Conservation (phyloP, 176 grass and related monocot genomes). For the Oryza meyeriana region DNA sequence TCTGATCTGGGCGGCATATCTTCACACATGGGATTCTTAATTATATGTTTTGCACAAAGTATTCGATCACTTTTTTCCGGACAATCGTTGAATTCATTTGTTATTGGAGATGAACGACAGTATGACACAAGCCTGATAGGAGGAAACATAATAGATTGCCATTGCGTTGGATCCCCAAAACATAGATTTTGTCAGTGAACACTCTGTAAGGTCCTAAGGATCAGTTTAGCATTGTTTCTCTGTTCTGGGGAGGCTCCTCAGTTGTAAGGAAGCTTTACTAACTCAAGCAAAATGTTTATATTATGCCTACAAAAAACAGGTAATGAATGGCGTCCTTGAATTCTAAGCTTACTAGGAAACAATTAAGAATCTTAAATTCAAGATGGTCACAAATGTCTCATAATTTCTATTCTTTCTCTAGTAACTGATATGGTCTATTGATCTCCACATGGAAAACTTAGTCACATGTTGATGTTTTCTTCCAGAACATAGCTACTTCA, state of each 20-base stretch:
- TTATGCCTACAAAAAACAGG: not conserved
- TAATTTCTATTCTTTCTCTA: not conserved
- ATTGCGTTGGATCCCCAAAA: not conserved
- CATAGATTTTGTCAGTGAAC: not conserved
- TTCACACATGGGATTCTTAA: not conserved
- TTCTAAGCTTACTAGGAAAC: not conserved
- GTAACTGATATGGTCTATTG: not conserved
- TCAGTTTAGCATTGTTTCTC: not conserved
- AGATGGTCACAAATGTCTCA: not conserved
- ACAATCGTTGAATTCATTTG: not conserved
- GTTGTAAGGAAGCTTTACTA: not conserved
- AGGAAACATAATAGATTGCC: not conserved
- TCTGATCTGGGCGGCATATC: not conserved
- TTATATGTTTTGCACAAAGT: not conserved
- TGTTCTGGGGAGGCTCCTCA: not conserved
- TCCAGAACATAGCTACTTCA: not conserved
- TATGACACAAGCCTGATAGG: not conserved
- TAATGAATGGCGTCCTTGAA: not conserved
- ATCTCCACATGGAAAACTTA: slow-evolving; percentile 6
- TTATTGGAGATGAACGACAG: not conserved
- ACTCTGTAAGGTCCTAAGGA: not conserved
- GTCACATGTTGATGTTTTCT: not conserved
- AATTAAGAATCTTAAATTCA: not conserved
- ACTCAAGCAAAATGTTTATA: not conserved
- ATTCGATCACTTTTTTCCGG: not conserved